Percentiles rank a stretch among this genome's conserved stretches.
Evolutionary conservation across 75 land plant species (phyloP).

Genomic region (Cunninghamia lanceolata): DNA sequence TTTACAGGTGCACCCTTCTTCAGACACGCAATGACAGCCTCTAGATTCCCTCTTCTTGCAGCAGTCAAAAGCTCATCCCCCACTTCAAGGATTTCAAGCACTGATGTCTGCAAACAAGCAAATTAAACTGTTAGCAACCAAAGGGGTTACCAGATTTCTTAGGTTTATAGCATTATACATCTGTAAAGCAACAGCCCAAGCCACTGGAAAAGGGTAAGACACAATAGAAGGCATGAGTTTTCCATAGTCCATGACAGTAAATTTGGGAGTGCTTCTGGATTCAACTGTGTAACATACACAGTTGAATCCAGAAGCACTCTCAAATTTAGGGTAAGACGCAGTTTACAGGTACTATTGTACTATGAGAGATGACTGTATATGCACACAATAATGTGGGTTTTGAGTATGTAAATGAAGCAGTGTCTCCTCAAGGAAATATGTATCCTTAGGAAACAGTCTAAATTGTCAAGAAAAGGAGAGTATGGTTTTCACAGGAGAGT

Average conservation of each 20-base stretch:
- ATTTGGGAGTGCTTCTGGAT: too few species aligned
- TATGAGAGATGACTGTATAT: not conserved
- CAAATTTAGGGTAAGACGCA: not conserved
- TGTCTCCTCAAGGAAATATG: not conserved
- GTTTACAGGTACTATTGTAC: not conserved
- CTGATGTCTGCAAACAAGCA: conserved; percentile 26
- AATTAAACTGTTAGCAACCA: not conserved
- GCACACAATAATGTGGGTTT: not conserved
- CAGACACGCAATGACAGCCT: conserved; percentile 32
- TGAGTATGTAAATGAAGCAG: not conserved
- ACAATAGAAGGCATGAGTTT: too few species aligned
- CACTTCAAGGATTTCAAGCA: conserved; percentile 38
- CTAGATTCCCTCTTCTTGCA: conserved; percentile 57
- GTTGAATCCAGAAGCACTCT: too few species aligned
- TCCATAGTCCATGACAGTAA: too few species aligned
- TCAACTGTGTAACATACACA: too few species aligned
- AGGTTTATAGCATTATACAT: not conserved
- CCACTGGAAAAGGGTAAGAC: not conserved
- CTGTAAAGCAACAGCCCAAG: not conserved
- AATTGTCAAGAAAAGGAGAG: not conserved
- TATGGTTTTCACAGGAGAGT: not conserved
- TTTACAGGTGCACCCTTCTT: conserved; percentile 29
- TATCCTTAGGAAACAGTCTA: not conserved
- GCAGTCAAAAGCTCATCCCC: conserved; percentile 48
- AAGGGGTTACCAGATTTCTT: not conserved